phyloP scores from a whole-genome alignment of 192 early-diverging fungal genomes.

The Spinellus fusiger region DNA sequence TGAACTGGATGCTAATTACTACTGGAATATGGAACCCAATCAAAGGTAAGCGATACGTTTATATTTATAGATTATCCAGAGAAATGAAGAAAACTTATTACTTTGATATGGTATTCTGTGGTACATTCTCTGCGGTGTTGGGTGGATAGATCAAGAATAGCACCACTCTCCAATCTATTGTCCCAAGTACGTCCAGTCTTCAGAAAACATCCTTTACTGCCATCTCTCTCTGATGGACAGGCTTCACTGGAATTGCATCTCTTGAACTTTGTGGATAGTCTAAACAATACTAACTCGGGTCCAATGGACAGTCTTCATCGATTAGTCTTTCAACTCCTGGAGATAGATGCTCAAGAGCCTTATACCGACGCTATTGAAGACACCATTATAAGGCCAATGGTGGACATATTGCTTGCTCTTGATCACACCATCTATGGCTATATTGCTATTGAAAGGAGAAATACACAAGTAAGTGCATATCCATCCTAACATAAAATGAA shows the following conservation, averaged over 20 bases:
- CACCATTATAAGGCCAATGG: background rate
- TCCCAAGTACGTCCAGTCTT: too few species aligned
- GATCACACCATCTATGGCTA: background rate
- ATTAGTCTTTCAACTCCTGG: background rate
- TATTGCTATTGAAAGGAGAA: background rate
- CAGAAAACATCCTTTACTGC: too few species aligned
- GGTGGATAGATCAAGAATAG: too few species aligned
- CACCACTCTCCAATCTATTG: too few species aligned
- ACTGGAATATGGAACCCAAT: constrained; percentile 13
- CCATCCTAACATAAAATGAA: background rate
- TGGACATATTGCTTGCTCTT: background rate
- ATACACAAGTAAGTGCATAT: background rate
- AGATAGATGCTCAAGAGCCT: background rate
- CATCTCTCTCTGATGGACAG: background rate
- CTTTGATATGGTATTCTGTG: too few species aligned
- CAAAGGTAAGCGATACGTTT: background rate
- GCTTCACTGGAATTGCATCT: background rate
- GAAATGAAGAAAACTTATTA: too few species aligned
- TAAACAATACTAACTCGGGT: constrained; percentile 23
- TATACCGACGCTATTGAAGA: background rate
- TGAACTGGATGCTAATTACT: constrained; percentile 10
- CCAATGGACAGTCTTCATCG: constrained; percentile 19
- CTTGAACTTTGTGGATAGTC: constrained; percentile 5
- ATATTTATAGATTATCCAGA: background rate
- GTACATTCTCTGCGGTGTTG: too few species aligned